Evolutionary conservation across 2,329 filamentous ascomycete species (phyloP).

Genomic region (Phyllosticta paracitricarpa): DNA sequence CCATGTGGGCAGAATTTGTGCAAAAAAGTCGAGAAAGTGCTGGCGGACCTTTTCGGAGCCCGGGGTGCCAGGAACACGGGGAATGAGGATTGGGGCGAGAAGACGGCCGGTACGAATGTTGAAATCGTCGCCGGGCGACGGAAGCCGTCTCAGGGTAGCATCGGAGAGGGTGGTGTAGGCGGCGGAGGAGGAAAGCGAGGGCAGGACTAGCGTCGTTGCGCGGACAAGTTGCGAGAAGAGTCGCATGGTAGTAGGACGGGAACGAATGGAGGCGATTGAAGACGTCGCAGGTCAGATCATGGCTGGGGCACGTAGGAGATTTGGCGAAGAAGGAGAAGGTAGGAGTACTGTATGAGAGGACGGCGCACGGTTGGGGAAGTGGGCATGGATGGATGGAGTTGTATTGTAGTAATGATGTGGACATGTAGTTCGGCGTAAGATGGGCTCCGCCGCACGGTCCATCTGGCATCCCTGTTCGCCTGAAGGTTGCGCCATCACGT

Average conservation of each 20-base stretch:
- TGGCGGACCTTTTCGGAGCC: constrained; percentile 63
- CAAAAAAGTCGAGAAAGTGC: constrained; percentile 81
- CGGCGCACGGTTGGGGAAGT: neutral
- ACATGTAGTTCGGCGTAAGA: neutral
- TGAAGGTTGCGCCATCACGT: neutral
- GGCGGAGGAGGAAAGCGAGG: constrained; percentile 21
- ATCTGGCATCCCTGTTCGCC: neutral
- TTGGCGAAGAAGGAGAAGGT: neutral
- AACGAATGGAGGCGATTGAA: neutral
- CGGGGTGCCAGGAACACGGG: constrained; percentile 78
- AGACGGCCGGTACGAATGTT: constrained; percentile 66
- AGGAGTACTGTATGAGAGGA: neutral
- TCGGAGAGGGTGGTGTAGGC: constrained; percentile 61
- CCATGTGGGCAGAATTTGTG: constrained; percentile 65
- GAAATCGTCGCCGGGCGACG: constrained; percentile 63
- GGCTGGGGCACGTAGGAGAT: neutral
- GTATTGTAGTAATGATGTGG: neutral
- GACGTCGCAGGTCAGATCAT: neutral
- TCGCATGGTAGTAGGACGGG: neutral
- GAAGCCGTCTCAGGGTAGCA: constrained; percentile 59
- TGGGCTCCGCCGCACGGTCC: neutral
- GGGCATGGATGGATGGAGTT: neutral
- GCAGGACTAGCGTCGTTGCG: constrained; percentile 13
- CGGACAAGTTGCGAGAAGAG: neutral
- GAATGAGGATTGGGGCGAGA: constrained; percentile 75